Base-by-base conservation (phyloP, 2,329 filamentous ascomycete genomes). In the Dactylellina leptospora region DNA sequence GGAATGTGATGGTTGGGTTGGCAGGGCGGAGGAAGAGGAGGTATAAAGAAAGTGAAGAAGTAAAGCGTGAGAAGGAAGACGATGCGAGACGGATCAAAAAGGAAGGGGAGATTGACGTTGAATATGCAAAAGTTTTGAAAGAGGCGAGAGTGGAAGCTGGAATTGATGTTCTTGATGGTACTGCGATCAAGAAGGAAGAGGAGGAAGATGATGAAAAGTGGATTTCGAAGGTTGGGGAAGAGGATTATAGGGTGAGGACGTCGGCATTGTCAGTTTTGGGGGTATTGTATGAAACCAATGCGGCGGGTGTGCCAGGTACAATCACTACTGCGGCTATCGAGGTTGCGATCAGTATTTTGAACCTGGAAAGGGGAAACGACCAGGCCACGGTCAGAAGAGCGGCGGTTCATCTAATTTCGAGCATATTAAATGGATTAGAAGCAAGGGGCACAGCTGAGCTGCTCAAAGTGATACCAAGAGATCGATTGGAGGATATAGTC, bases 221-320 rank as follows among this genome's bases (percentile, higher is more conserved):
- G 72, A 58, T 70, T 25, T 71, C 66, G 16, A 66, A 64, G 25
- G 58, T 33, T 28, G 70, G 79, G 0, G 83, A 84, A 68, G 89
- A 92, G 78, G 89, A 92, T 76, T 81, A 91, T 10, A 84, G 90
- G 2, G 84, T 92, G 75, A 85, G 90, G 0, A 81, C 88, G 11
- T 91, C 89, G 20, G 87, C 89, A 2, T 78, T 92, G 4, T 89
- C 88, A 3, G 84, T 92, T 48, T 81, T 92, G 44, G 84, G 85
- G 0, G 80, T 80, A 1, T 82, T 83, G 0, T 78, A 91, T 23
- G 88, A 91, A 77, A 85, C 83, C 1, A 88, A 87, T 74, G 80
- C 88, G 2, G 79, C 80, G 0, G 86, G 86, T 0, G 78, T 88
- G 23, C 84, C 85, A 0, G 78, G 85, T 0, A 78, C 80, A 4